phyloP scores from a whole-genome alignment of 352 stramenopile species.

The Achlya hypogyna region DNA sequence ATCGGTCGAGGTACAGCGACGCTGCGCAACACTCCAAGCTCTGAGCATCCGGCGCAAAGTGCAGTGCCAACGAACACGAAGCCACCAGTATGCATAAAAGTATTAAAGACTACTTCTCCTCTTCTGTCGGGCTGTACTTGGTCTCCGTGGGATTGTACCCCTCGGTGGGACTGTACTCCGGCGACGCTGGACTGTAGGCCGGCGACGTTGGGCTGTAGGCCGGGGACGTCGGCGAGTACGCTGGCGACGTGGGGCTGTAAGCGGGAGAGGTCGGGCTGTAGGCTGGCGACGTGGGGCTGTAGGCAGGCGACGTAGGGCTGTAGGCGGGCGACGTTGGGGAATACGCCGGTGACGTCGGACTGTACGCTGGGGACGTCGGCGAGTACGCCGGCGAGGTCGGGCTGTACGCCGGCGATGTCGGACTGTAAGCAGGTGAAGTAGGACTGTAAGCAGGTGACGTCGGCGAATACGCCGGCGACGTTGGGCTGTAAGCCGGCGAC shows the following conservation, averaged over 20 bases:
- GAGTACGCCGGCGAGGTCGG: constrained; percentile 70
- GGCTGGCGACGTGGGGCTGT: constrained; percentile 80
- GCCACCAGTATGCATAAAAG: no score
- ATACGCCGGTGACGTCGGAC: constrained; percentile 63
- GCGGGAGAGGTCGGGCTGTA: constrained; percentile 31
- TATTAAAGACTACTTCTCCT: background rate
- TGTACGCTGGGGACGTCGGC: constrained; percentile 58
- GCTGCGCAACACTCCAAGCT: no score
- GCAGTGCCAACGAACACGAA: no score
- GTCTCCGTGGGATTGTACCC: constrained; percentile 64
- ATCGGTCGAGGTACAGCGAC: no score
- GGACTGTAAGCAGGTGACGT: constrained; percentile 52
- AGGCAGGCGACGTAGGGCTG: constrained; percentile 85
- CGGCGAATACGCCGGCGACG: constrained; percentile 50
- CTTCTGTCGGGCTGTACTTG: constrained; percentile 65
- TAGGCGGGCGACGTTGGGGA: constrained; percentile 71
- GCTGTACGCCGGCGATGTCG: constrained; percentile 56
- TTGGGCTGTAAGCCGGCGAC: constrained; percentile 48
- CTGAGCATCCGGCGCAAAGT: no score
- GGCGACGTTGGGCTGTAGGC: constrained; percentile 67
- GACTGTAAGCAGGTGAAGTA: constrained; percentile 61
- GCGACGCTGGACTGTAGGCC: constrained; percentile 39
- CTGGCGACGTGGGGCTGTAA: constrained; percentile 68
- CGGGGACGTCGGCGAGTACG: constrained; percentile 72
- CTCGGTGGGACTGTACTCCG: constrained; percentile 31